Conservation (phyloP, 306 rosid genomes). For the Cicer yamashitae region DNA sequence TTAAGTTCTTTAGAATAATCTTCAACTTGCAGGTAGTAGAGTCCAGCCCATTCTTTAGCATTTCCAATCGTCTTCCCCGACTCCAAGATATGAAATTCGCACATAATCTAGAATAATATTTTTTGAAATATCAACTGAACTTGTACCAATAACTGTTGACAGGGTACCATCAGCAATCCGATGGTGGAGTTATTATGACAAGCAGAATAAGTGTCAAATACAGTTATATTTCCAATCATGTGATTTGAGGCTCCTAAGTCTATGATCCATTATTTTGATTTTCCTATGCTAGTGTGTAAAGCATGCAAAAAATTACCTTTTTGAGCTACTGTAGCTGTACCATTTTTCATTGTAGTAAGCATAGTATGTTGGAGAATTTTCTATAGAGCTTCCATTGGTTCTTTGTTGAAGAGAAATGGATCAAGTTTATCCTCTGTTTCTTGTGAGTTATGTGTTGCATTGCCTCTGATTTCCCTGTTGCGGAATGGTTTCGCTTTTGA, state of each 20-base stretch:
- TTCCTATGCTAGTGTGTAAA: background rate
- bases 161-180: background rate
- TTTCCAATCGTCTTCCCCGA: background rate
- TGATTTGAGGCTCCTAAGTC: background rate
- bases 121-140: too few species aligned
- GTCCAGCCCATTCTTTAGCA: background rate
- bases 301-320: background rate
- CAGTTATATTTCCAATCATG: background rate
- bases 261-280: too few species aligned
- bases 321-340: background rate
- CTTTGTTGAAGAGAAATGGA: too few species aligned
- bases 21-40: too few species aligned
- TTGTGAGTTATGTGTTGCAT: too few species aligned
- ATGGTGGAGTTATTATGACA: background rate
- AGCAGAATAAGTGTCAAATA: background rate
- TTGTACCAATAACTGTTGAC: background rate
- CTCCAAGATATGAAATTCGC: background rate
- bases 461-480: too few species aligned
- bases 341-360: too few species aligned
- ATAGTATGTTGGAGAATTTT: background rate
- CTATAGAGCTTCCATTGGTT: too few species aligned
- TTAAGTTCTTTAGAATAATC: too few species aligned
- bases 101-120: too few species aligned
- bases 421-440: too few species aligned
- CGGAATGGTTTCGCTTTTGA: too few species aligned